Percentiles rank a stretch among this genome's conserved stretches.
Conservation (phyloP, 345 rosid species). For the Rhodomyrtus tomentosa region DNA sequence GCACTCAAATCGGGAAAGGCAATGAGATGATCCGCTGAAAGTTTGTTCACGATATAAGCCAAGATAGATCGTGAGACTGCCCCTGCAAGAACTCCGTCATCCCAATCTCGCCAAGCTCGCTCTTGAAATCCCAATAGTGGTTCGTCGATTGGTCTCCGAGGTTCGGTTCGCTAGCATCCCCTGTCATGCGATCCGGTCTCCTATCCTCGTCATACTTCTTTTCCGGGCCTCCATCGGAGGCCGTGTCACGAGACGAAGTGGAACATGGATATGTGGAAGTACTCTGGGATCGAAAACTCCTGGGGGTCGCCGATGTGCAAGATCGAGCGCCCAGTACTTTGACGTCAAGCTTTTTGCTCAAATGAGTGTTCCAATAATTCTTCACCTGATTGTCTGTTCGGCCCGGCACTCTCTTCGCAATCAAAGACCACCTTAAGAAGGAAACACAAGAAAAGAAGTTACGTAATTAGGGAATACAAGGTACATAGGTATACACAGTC, state of each 20-base stretch:
- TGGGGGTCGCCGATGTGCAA: not conserved
- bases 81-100: not conserved
- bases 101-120: not conserved
- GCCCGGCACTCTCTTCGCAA: not conserved
- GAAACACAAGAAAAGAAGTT: not conserved
- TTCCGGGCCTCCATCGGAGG: not conserved
- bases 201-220: not conserved
- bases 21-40: not conserved
- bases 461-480: not conserved
- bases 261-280: not conserved
- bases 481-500: not conserved
- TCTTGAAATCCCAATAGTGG: not conserved
- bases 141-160: not conserved
- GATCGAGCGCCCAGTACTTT: not conserved
- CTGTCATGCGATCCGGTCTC: not conserved
- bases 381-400: not conserved
- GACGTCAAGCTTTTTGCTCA: not conserved
- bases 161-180: not conserved
- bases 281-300: not conserved
- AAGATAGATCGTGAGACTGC: not conserved
- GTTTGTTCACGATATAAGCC: not conserved
- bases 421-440: not conserved
- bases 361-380: not conserved
- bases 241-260: not conserved
- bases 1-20: not conserved